These are phyloP conservation scores for Clonostachys solani DNA, from an alignment of 2,329 filamentous ascomycete species.

Conservation along the genomic window DNA sequence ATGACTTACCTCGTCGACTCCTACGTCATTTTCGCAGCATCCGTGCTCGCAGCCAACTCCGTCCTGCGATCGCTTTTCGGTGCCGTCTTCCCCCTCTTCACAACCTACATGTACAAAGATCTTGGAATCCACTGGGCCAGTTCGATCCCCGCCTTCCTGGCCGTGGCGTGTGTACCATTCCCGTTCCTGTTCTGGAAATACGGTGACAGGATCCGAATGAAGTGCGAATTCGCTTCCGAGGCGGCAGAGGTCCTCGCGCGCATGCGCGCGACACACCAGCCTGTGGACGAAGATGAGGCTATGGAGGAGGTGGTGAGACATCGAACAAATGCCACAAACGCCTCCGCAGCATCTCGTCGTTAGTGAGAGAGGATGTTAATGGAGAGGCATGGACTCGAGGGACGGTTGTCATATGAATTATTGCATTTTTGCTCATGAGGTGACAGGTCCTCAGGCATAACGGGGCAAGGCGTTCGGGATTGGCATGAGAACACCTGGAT, in stretches of 20 bases:
- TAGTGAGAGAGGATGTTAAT: no score
- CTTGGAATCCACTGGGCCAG: slow-evolving; percentile 75
- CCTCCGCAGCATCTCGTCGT: background rate
- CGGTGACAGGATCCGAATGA: slow-evolving; percentile 55
- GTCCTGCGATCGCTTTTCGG: slow-evolving; percentile 70
- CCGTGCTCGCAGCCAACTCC: slow-evolving; percentile 67
- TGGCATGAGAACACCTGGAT: no score
- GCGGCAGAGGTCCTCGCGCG: slow-evolving; percentile 55
- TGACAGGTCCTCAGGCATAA: no score
- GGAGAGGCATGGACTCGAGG: no score
- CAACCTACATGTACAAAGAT: slow-evolving; percentile 49
- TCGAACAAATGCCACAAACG: background rate
- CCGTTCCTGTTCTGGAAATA: slow-evolving; percentile 76
- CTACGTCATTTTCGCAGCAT: slow-evolving; percentile 72
- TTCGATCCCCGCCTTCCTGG: slow-evolving; percentile 69
- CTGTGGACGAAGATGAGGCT: slow-evolving; percentile 16
- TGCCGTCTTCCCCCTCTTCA: slow-evolving; percentile 70
- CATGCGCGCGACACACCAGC: slow-evolving; percentile 26
- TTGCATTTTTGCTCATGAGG: no score
- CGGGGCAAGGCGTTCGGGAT: no score
- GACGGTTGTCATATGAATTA: no score
- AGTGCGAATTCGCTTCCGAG: slow-evolving; percentile 67
- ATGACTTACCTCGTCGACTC: slow-evolving; percentile 67
- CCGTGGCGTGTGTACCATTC: slow-evolving; percentile 67
- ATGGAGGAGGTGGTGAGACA: slow-evolving; percentile 1